Conservation (phyloP, 768 basidiomycete genomes). For the Melanogaster broomeanus region DNA sequence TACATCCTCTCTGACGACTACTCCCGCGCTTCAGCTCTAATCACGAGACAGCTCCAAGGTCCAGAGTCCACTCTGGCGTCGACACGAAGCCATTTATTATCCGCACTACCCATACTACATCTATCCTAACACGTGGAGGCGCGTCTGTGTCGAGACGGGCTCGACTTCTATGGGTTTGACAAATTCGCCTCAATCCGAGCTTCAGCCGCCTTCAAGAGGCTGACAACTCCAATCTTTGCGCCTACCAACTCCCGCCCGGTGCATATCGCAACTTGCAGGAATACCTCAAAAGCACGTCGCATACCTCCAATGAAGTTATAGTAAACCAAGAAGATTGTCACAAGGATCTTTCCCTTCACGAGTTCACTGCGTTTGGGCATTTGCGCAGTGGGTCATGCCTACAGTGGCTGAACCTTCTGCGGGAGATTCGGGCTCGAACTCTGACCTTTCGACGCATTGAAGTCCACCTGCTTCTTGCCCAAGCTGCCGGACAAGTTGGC, state of each 20-base stretch:
- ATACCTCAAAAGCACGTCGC: slow-evolving; percentile 35
- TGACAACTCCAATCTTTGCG: slow-evolving; percentile 26
- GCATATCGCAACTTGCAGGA: slow-evolving; percentile 38
- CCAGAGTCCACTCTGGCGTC: slow-evolving; percentile 41
- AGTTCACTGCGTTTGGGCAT: slow-evolving; percentile 18
- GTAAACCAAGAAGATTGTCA: slow-evolving; percentile 35
- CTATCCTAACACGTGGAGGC: slow-evolving; percentile 11
- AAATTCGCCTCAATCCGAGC: slow-evolving; percentile 6
- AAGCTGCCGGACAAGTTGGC: neutral
- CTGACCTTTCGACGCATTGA: neutral
- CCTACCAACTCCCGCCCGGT: slow-evolving; percentile 30
- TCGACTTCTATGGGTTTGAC: slow-evolving; percentile 34
- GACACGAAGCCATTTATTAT: slow-evolving; percentile 30
- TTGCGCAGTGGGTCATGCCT: slow-evolving; percentile 2
- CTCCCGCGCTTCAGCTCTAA: neutral
- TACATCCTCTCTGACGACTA: slow-evolving; percentile 6
- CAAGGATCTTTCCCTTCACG: neutral
- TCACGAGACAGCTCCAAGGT: slow-evolving; percentile 1
- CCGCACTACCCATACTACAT: slow-evolving; percentile 36
- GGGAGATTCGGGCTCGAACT: neutral
- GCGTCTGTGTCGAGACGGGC: slow-evolving; percentile 31
- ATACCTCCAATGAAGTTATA: slow-evolving; percentile 43
- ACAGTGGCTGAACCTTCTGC: slow-evolving; percentile 14
- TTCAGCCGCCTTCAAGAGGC: slow-evolving; percentile 6
- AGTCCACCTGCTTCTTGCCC: neutral